Base-by-base conservation (phyloP, 345 rosid genomes). In the Boechera stricta region DNA sequence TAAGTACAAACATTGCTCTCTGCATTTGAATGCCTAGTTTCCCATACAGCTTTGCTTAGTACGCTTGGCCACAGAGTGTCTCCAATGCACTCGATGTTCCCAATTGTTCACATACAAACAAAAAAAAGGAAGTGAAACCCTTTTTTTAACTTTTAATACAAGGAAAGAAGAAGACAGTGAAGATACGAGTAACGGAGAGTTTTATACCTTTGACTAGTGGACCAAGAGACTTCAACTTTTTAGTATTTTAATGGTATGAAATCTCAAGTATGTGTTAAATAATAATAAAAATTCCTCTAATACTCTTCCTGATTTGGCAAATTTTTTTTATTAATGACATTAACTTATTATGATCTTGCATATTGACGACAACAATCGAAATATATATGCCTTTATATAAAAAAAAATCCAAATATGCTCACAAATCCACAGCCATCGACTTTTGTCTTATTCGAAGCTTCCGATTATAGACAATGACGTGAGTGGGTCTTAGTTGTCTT, bases 71-170 rank as follows among this genome's bases (percentile, higher is more conserved):
- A 47, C 93, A 87, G 5, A 87, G 82, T 10, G 97, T 91, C 10
- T 91, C 94, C 42, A 91, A 80, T 5, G 97, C 94, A 69, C 89
- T 84, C 45, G 92, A 86, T 90, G 88, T 85, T 62, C 97, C 97
- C 84, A 79, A 10, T 91, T 91, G 48, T 68, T 16, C 28, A 59
- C 12, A 44, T 11, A 39, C 12, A 41, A 4, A 10, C 5, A 39
- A 31, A 31, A 31, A 29, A 31, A 31, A 31, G 4, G 4, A 31
- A 31, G 5, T 31, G 32, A 28, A 28, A 28, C 29, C 29, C 29
- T 28, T 2, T 28, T 28, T 28, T 2, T 2, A 28, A 28, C 29
- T 28, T 28, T 28, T 28, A 28, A 28, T 28, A 28, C 29, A 28
- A 28, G 29, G 29, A 28, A 28, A 2, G 29, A 28, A 28, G 29